Evolutionary conservation across 163 green algal genomes (phyloP), one percentile per base, ranked within the genome.

Genomic region (Trebouxiophyceae sp.): DNA sequence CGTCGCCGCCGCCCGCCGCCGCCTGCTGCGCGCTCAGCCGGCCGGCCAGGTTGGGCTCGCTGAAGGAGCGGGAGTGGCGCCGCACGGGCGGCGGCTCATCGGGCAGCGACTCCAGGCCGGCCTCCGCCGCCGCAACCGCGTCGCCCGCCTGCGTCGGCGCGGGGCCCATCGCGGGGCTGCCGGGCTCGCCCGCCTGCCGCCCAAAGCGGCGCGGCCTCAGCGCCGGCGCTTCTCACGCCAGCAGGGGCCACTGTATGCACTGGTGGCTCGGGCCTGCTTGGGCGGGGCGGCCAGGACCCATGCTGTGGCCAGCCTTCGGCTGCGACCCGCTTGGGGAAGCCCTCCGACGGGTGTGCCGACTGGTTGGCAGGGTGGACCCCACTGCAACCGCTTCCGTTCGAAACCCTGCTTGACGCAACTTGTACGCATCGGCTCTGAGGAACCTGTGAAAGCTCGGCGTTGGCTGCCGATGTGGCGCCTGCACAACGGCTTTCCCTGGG

Each of bases 1-100:
- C n/a, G n/a, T 54, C 19, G 44, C 16, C 26, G 27, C 6, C 5
- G 33, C 24, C 8, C 26, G 33, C 7, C 55, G n/a, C 23, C 7
- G 55, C 8, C 29, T 34, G 55, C 55, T 16, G 6, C 28, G 44
- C 16, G 45, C 58, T 19, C 44, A 67, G 29, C 7, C 59, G 33
- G 26, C 16, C 26, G 19, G 46, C 28, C 4, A 67, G 61, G 32
- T 68, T 68, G 46, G 62, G 62, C 32, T 68, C 62, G 62, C 62
- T 68, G 46, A 60, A 68, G 62, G 46, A 62, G 46, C 62, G 62
- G 32, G 44, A 58, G 60, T 65, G 34, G 33, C 58, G 58, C 33
- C 58, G 58, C 33, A 55, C 3, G n/a, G 26, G n/a, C 57, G 28
- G 5, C 20, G 24, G 57, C 20, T 65, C 33, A 24, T 22, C 8